Base-by-base conservation (phyloP, 106 monocot species). In the Cymbidium sinense region DNA sequence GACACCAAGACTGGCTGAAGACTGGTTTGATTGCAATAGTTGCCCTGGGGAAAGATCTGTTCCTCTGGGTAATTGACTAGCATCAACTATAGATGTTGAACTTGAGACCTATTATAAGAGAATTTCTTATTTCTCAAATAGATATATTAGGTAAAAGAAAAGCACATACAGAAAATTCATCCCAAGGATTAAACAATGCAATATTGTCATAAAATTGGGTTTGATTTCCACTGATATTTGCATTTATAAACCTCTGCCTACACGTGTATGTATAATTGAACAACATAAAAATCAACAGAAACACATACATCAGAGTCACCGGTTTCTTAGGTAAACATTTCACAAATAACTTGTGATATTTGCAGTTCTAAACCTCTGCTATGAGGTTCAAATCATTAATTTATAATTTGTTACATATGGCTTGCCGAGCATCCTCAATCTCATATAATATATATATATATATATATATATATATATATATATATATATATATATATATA, bases 1-100 rank as follows among this genome's bases (percentile, higher is more conserved):
- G 67, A 99, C 92, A 80, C 99, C 95, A 80, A 89, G 86, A 80
- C 85, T 87, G 74, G 84, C 64, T 80, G 94, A 86, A 76, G 89
- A 73, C 61, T 86, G 86, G 74, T 74, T 85, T 25, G 87, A 70
- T 85, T 89, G 99, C 67, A 95, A 50, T 36, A 87, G 95, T 55
- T 95, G 95, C 50, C 92, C 91, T 75, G 90, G 86, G 3, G 91
- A 85, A 21, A 93, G 80, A 85, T 95, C 95, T 76, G 79, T 80
- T 27, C 90, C 91, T 86, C 87, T 87, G 33, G 85, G 76, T 73
- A 86, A 75, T 75, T 87, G 86, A 54, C 19, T 83, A 55, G 47
- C 82, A 86, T 94, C 96, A 41, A 80, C 23, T 19, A 79, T 33
- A n/a, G 87, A 70, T 9, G 89, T n/a, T 76, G 87, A 77, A 50